Evolutionary conservation across 2,329 filamentous ascomycete genomes (phyloP).

Genomic region (Xylaria sp.): DNA sequence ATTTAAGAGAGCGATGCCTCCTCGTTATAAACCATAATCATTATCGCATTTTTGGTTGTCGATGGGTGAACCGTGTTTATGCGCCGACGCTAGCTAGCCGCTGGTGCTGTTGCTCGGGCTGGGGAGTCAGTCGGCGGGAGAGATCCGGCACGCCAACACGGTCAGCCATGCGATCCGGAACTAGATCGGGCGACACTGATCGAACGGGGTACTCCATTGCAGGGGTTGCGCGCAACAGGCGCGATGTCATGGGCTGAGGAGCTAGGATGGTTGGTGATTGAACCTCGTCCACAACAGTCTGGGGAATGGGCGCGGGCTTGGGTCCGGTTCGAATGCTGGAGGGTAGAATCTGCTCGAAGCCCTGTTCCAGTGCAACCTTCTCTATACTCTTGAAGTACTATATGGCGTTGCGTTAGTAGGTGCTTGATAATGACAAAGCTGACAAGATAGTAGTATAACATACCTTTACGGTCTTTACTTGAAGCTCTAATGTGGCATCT

Average conservation of each 20-base stretch:
- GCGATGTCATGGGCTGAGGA: conserved; percentile 67
- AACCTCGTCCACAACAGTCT: conserved; percentile 56
- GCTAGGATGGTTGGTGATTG: conserved; percentile 59
- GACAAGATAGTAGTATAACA: conserved; percentile 26
- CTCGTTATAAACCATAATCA: not conserved
- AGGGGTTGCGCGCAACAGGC: conserved; percentile 64
- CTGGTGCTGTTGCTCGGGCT: conserved; percentile 49
- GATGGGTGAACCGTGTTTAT: conserved; percentile 25
- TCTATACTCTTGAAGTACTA: conserved; percentile 79
- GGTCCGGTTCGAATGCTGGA: conserved; percentile 66
- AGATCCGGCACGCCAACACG: conserved; percentile 63
- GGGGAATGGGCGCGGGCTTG: conserved; percentile 53
- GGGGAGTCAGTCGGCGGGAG: conserved; percentile 48
- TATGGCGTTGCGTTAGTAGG: conserved; percentile 16
- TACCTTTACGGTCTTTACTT: conserved; percentile 77
- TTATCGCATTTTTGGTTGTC: not conserved
- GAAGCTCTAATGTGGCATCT: conserved; percentile 77
- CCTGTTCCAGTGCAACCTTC: conserved; percentile 67
- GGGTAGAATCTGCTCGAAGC: conserved; percentile 68
- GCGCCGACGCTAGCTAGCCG: conserved; percentile 48
- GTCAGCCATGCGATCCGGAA: conserved; percentile 72
- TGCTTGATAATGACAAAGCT: not conserved
- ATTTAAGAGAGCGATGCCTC: not conserved
- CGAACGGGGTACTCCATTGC: conserved; percentile 66
- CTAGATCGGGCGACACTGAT: conserved; percentile 67